phyloP scores from a whole-genome alignment of 1,284 basidiomycete genomes.

The Grifola frondosa region DNA sequence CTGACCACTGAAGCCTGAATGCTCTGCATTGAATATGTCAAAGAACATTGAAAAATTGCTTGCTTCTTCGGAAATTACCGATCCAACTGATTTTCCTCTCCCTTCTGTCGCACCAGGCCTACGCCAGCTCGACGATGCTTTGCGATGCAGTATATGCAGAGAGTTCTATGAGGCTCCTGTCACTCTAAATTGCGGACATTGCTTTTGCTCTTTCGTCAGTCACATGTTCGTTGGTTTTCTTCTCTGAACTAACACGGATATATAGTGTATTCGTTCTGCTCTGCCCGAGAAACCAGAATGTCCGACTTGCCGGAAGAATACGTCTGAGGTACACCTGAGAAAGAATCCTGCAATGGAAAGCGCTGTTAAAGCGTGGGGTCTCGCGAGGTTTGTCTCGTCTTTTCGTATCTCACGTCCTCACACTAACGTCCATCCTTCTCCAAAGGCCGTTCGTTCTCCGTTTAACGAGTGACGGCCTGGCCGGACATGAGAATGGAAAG shows the following conservation, averaged over 20 bases:
- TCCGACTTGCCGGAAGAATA: conserved; percentile 58
- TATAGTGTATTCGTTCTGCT: conserved; percentile 64
- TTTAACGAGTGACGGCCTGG: conserved; percentile 15
- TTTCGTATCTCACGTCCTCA: neutral
- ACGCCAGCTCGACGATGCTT: conserved; percentile 57
- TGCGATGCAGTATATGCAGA: conserved; percentile 70
- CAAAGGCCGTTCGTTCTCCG: conserved; percentile 16
- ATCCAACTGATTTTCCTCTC: conserved; percentile 67
- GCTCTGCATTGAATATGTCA: no score
- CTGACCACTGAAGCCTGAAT: no score
- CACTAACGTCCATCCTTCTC: neutral
- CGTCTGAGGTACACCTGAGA: conserved; percentile 58
- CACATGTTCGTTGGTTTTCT: neutral
- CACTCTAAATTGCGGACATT: conserved; percentile 68
- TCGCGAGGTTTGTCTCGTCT: conserved; percentile 58
- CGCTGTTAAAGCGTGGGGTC: conserved; percentile 59
- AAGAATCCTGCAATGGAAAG: conserved; percentile 62
- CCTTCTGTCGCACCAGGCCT: conserved; percentile 46
- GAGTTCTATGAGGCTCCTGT: conserved; percentile 73
- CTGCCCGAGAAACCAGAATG: conserved; percentile 59
- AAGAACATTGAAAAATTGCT: conserved; percentile 12
- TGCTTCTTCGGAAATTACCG: conserved; percentile 43
- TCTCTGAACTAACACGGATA: neutral
- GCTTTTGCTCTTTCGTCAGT: conserved; percentile 74
- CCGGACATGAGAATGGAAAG: no score